Base-by-base conservation (phyloP, 495 filamentous ascomycete genomes). In the Daldinia childiae region DNA sequence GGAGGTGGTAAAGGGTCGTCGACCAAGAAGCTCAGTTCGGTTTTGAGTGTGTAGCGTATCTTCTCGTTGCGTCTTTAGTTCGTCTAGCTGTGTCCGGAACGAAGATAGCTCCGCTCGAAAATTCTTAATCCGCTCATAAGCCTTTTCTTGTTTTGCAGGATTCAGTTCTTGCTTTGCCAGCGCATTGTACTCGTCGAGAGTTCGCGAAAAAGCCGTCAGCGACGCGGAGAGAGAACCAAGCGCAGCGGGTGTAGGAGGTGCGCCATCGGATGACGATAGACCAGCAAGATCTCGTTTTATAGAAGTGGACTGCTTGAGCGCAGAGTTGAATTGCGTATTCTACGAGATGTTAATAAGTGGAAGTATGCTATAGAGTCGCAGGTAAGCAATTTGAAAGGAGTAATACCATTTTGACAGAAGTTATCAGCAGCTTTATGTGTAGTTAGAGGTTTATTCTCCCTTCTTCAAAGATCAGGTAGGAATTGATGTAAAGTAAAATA, bases 291-390 rank as follows among this genome's bases (percentile, higher is more conserved):
- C 93, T 67, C 89, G 90, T 71, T 93, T 92, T 76, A 97, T 90
- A 6, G 93, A 86, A 62, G 92, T 93, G 51, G 90, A 92, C 83
- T 98, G 95, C 82, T 97, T 96, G 30, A 97, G 88, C 32, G 95
- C 95, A 17, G 93, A 95, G 81, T 98, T 98, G 87, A 97, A 98
- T 68, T 95, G 87, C 15, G 93, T 92, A 79, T 97, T 97, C 95
- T 87, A 21, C 6, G 36, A 36, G n/a, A 38, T 1, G 38, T 73
- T 15, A 73, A 58, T 27, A 29, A 27, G n/a, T n/a, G n/a, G 4
- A n/a, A n/a, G 8, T 30, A 11, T 7, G 0, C 19, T 52, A 1
- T 36, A 19, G 41, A 45, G 2, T 34, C 11, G 27, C 2, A 9
- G 14, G 54, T 17, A 60, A 14, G n/a, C 3, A 12, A 7, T 14